These are phyloP conservation scores for Wickerhamia fluorescens DNA, from an alignment of 805 yeast species.

Conservation along the genomic window DNA sequence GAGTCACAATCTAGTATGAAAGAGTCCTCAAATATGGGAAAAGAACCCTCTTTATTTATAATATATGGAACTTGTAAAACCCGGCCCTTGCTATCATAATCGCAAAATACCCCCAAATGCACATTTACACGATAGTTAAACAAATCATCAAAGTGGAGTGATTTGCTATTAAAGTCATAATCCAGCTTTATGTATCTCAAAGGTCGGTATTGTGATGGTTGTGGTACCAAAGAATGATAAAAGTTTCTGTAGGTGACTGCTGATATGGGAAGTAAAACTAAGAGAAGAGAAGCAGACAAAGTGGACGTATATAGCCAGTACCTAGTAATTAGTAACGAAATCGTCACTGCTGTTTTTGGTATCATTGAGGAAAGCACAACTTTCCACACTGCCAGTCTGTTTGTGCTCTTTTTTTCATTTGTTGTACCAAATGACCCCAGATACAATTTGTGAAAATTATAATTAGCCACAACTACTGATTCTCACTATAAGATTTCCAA, in stretches of 20 bases:
- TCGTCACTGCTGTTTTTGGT: neutral
- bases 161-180: neutral
- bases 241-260: conserved; percentile 28
- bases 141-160: conserved; percentile 7
- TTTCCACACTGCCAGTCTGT: too few species aligned
- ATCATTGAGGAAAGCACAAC: too few species aligned
- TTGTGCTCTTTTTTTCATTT: too few species aligned
- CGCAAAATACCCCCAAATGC: conserved; percentile 20
- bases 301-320: conserved; percentile 18
- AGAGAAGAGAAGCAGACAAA: conserved; percentile 12
- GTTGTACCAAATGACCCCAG: too few species aligned
- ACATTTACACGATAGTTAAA: conserved; percentile 14
- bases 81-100: conserved; percentile 5
- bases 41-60: neutral
- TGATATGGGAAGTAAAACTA: conserved; percentile 29
- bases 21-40: conserved; percentile 4
- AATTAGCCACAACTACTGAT: too few species aligned
- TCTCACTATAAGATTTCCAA: too few species aligned
- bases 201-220: conserved; percentile 11
- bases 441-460: too few species aligned
- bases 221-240: conserved; percentile 28
- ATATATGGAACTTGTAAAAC: conserved; percentile 1
- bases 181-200: conserved; percentile 2
- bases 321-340: conserved; percentile 16
- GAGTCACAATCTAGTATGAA: conserved; percentile 24